phyloP scores from a whole-genome alignment of 208 protist genomes.

The Trypanosoma melophagium region DNA sequence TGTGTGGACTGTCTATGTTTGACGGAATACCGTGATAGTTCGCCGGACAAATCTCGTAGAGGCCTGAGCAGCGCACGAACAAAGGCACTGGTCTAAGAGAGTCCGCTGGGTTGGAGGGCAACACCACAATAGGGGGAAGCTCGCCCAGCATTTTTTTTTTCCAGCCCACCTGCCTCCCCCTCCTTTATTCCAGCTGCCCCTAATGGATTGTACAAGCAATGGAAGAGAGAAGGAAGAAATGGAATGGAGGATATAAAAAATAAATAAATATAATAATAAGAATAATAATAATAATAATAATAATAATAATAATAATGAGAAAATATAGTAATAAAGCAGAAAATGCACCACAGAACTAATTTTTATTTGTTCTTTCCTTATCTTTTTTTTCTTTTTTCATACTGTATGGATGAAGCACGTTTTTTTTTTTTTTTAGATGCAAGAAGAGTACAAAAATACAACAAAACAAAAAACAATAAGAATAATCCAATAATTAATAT shows the following conservation, averaged over 20 bases:
- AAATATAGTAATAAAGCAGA: neutral
- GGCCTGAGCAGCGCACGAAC: slow-evolving; percentile 9
- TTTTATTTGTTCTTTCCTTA: too few relatives aligned
- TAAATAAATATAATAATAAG: too few relatives aligned
- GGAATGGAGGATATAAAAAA: slow-evolving; percentile 12
- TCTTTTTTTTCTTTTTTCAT: too few relatives aligned
- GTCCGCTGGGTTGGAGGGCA: slow-evolving; percentile 21
- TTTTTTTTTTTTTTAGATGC: too few relatives aligned
- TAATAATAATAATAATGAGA: too few relatives aligned
- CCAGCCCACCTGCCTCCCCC: neutral
- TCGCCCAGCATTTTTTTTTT: slow-evolving; percentile 21
- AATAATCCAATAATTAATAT: slow-evolving; percentile 13
- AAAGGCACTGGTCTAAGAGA: slow-evolving; percentile 16
- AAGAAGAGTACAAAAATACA: neutral
- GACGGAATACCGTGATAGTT: too few relatives aligned
- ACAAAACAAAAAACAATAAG: neutral
- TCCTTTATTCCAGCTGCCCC: neutral
- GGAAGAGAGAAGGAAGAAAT: slow-evolving; percentile 23
- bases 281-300: too few relatives aligned
- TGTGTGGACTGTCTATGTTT: too few relatives aligned
- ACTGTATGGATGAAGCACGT: too few relatives aligned
- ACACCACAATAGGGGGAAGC: slow-evolving; percentile 25
- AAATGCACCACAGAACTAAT: too few relatives aligned
- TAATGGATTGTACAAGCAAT: slow-evolving; percentile 4
- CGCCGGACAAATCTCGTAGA: neutral